phyloP scores from a whole-genome alignment of 2,329 filamentous ascomycete species.

The Hyphodiscus sp. region DNA sequence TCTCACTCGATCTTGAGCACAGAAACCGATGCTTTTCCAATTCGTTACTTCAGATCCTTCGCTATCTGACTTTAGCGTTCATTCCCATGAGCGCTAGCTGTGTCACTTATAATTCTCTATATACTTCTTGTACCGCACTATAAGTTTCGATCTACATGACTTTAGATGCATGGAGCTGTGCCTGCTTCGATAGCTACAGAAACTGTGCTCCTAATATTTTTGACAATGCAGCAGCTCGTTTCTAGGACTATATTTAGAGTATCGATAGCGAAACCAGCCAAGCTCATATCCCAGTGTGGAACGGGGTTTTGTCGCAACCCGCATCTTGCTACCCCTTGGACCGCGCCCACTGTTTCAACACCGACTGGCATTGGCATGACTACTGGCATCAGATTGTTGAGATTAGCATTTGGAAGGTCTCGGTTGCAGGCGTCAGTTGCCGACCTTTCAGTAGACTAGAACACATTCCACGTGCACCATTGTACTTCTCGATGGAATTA shows the following conservation, averaged over 20 bases:
- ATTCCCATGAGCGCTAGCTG: too few relatives aligned
- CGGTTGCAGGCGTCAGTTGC: background rate
- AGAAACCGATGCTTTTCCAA: too few relatives aligned
- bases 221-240: background rate
- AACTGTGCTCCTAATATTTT: background rate
- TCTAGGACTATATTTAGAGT: background rate
- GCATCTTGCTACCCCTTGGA: background rate
- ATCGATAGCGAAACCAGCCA: background rate
- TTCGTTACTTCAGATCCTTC: too few relatives aligned
- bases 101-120: too few relatives aligned
- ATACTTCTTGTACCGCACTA: too few relatives aligned
- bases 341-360: background rate
- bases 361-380: background rate
- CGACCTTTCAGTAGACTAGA: background rate
- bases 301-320: background rate
- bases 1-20: too few relatives aligned
- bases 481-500: background rate
- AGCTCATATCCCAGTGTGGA: background rate
- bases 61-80: too few relatives aligned
- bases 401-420: background rate
- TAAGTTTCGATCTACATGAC: too few relatives aligned
- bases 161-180: constrained; percentile 1
- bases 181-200: background rate
- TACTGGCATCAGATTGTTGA: background rate
- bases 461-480: background rate